phyloP scores from a whole-genome alignment of 257 asterid species.

The Solanum paucissectum region DNA sequence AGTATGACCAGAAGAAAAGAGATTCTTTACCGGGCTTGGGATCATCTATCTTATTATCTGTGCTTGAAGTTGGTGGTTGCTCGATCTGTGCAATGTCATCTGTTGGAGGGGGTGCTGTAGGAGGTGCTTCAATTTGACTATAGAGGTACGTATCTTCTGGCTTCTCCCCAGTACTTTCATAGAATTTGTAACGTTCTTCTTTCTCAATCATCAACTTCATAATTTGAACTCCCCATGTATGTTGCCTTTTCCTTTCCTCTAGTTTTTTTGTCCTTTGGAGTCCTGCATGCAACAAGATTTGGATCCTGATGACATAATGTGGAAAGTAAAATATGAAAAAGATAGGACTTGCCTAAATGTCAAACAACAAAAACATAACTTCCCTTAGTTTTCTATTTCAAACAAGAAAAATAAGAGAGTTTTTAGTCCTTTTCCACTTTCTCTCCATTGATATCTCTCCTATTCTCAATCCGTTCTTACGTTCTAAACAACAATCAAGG shows the following conservation, averaged over 20 bases:
- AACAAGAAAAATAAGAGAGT: background rate
- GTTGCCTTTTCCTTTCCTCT: conserved; percentile 10
- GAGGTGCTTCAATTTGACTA: background rate
- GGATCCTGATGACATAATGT: background rate
- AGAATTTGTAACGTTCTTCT: conserved; percentile 15
- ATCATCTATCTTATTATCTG: background rate
- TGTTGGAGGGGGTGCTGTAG: background rate
- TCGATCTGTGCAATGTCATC: background rate
- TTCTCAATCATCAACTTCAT: conserved; percentile 16
- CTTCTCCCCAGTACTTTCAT: conserved; percentile 13
- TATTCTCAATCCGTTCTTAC: background rate
- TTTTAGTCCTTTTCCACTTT: background rate
- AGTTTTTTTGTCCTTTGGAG: conserved; percentile 17
- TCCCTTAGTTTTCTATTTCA: background rate
- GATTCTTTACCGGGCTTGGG: conserved; percentile 1
- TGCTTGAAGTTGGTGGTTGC: background rate
- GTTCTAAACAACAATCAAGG: background rate
- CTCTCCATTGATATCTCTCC: background rate
- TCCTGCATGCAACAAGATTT: conserved; percentile 16
- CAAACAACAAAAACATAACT: background rate
- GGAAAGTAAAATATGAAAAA: background rate
- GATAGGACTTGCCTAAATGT: background rate
- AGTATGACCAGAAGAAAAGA: background rate
- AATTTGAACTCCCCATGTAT: conserved; percentile 15
- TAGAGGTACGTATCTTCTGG: background rate